Conservation (phyloP, 2,329 filamentous ascomycete species). For the Paraconiothyrium brasiliense region DNA sequence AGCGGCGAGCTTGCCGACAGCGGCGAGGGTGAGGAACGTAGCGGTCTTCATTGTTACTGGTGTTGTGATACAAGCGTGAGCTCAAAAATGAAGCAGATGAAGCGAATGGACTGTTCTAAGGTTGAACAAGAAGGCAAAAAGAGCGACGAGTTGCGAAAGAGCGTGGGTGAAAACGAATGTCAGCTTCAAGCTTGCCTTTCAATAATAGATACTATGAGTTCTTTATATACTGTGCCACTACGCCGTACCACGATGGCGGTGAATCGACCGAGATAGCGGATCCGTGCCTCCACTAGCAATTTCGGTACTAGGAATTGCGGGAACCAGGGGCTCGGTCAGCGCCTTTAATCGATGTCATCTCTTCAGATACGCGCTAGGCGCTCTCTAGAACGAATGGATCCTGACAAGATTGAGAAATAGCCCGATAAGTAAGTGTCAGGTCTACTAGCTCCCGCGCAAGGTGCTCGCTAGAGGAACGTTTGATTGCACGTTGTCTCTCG, state of each 20-base stretch:
- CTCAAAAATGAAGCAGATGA: constrained; percentile 14
- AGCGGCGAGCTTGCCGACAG: constrained; percentile 41
- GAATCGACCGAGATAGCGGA: neutral
- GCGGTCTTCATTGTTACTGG: constrained; percentile 46
- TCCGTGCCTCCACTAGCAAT: constrained; percentile 7
- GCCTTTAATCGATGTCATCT: constrained; percentile 6
- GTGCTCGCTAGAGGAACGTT: constrained; percentile 9
- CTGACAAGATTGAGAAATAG: constrained; percentile 3
- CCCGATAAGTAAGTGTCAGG: constrained; percentile 7
- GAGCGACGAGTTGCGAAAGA: constrained; percentile 23
- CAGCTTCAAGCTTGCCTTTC: constrained; percentile 17
- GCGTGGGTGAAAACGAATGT: constrained; percentile 14
- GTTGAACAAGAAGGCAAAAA: constrained; percentile 30
- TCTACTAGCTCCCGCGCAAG: constrained; percentile 10
- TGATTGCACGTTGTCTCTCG: constrained; percentile 9
- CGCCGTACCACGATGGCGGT: constrained; percentile 5
- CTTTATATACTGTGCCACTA: constrained; percentile 4
- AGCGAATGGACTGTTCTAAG: constrained; percentile 26
- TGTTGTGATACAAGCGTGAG: constrained; percentile 22
- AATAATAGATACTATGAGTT: neutral
- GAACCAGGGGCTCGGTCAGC: constrained; percentile 4
- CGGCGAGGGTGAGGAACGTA: constrained; percentile 42
- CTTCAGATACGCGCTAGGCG: constrained; percentile 2
- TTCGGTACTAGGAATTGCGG: constrained; percentile 14
- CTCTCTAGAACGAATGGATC: neutral